These are phyloP conservation scores for Priceomyces melissophilus DNA, from an alignment of 805 yeast species.

Conservation along the genomic window DNA sequence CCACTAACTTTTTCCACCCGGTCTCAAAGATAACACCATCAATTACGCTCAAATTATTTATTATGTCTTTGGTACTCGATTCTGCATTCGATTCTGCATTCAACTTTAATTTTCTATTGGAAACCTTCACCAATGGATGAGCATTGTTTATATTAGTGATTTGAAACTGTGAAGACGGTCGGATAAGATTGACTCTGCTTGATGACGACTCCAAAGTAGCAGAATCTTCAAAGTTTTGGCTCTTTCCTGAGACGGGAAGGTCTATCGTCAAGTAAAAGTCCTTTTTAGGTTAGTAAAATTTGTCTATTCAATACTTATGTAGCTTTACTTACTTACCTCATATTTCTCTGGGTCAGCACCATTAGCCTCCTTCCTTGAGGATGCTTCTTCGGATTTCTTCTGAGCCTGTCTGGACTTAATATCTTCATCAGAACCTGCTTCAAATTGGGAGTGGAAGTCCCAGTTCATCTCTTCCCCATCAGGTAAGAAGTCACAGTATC, in stretches of 20 bases:
- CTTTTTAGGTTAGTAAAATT: slow-evolving; percentile 24
- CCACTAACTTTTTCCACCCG: slow-evolving; percentile 71
- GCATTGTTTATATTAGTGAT: slow-evolving; percentile 30
- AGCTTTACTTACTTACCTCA: slow-evolving; percentile 22
- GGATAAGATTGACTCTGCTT: slow-evolving; percentile 24
- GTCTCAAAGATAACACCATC: slow-evolving; percentile 63
- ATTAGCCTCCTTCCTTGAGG: neutral
- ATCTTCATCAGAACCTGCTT: slow-evolving; percentile 90
- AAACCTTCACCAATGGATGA: slow-evolving; percentile 34
- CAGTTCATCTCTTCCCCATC: slow-evolving; percentile 93
- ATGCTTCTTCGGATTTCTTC: slow-evolving; percentile 5
- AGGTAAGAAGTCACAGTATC: slow-evolving; percentile 65
- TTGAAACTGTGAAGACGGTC: slow-evolving; percentile 40
- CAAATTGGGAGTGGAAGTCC: slow-evolving; percentile 73
- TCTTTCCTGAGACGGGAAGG: slow-evolving; percentile 22
- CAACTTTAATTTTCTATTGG: slow-evolving; percentile 23
- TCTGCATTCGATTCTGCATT: slow-evolving; percentile 9
- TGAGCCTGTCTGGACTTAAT: slow-evolving; percentile 49
- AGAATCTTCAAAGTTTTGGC: slow-evolving; percentile 7
- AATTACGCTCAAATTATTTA: slow-evolving; percentile 29
- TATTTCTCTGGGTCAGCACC: slow-evolving; percentile 12
- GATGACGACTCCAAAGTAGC: slow-evolving; percentile 5
- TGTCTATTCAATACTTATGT: slow-evolving; percentile 5
- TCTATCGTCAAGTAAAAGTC: slow-evolving; percentile 33
- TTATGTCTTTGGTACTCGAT: slow-evolving; percentile 9